Evolutionary conservation across 2,329 filamentous ascomycete species (phyloP), one percentile per base, ranked within the genome.

Genomic region (Thielaviopsis cerberus): DNA sequence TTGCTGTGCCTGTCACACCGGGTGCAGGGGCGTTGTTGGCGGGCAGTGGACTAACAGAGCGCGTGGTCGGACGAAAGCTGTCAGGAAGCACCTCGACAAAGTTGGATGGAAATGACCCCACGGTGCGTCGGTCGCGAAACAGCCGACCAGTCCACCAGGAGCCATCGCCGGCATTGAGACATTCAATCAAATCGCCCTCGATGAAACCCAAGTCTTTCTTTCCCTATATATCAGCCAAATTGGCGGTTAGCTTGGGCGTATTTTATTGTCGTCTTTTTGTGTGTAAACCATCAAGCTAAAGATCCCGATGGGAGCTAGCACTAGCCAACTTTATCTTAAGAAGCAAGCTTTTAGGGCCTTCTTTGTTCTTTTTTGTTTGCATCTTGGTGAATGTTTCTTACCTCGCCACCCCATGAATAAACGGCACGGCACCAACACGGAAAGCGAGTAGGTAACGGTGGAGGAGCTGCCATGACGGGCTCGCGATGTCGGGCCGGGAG

Each of bases 141-240:
- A 98, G 73, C 62, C 91, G 82, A 53, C 92, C 92, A 72, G 90
- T 95, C 92, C 92, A 98, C 92, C 92, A 98, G 53, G 88, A 90
- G 56, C 92, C 92, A 72, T 98, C 92, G 62, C 92, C 92, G 22
- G 92, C 92, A 69, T 98, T 98, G 57, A 98, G 77, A 67, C 91
- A 96, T 79, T 98, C 92, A 69, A 98, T 98, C 64, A 98, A 72
- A 71, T 98, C 92, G 63, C 92, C 92, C 71, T 98, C 92, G 64
- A 98, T 86, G 71, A 98, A 98, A 17, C 92, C 92, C 59, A 98
- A 78, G 68, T 98, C 92, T 69, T 86, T 83, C 74, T 94, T 94
- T 24, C 86, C 91, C 83, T 85, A 41, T 17, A 41, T 3, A 41
- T 2, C 10, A 17, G 15, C 34, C 34, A 41, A 41, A 17, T 41